These are phyloP conservation scores for Plectosphaerella plurivora DNA, from an alignment of 2,329 filamentous ascomycete species.

Conservation along the genomic window DNA sequence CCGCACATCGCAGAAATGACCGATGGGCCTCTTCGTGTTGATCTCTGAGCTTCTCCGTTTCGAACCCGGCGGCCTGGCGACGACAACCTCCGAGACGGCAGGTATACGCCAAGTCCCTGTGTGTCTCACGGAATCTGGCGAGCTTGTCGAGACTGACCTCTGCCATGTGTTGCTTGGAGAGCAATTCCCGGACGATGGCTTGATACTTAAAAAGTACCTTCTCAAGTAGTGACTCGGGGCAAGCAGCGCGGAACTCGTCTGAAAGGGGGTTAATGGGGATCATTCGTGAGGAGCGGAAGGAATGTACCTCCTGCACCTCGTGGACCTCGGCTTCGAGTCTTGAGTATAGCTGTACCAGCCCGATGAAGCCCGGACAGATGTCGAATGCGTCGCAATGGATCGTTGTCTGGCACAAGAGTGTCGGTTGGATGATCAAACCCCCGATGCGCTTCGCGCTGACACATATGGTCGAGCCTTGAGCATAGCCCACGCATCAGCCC, in stretches of 20 bases:
- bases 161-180: neutral
- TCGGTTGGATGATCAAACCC: too few species aligned
- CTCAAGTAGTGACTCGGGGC: neutral
- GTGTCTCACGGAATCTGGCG: conserved; percentile 10
- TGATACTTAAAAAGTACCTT: neutral
- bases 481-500: neutral
- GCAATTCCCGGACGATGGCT: neutral
- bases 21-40: neutral
- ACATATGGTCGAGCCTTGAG: neutral
- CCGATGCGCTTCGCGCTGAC: too few species aligned
- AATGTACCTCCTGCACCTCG: neutral
- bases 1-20: neutral
- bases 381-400: neutral
- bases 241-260: neutral
- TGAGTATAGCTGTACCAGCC: neutral
- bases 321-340: neutral
- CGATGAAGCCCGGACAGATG: neutral
- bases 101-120: conserved; percentile 7
- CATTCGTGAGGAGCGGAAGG: too few species aligned
- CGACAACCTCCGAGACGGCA: conserved; percentile 13
- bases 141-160: conserved; percentile 6
- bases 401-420: neutral
- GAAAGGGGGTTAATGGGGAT: too few species aligned
- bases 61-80: conserved; percentile 10
- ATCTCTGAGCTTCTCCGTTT: neutral